Evolutionary conservation across 2,329 filamentous ascomycete genomes (phyloP).

Genomic region (Sclerotinia sclerotiorum): DNA sequence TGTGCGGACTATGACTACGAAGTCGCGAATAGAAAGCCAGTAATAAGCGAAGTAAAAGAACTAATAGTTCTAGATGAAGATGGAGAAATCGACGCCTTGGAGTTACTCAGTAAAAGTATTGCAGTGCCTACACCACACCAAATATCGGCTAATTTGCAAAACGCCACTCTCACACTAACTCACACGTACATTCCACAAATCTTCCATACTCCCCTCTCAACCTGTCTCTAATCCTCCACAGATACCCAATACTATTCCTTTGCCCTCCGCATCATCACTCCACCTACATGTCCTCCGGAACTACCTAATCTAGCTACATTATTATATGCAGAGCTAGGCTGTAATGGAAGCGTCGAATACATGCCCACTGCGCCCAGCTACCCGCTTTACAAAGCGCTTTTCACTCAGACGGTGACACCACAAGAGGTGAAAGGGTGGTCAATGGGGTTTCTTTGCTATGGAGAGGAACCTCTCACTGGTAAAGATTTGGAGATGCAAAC

Average conservation of each 20-base stretch:
- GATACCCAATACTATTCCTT: background rate
- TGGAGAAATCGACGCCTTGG: background rate
- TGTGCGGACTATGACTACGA: background rate
- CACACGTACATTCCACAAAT: background rate
- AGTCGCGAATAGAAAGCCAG: background rate
- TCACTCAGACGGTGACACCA: background rate
- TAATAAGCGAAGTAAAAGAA: background rate
- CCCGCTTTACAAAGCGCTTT: background rate
- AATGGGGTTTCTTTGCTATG: background rate
- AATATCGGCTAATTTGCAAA: background rate
- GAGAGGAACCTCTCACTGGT: background rate
- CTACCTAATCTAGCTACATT: background rate
- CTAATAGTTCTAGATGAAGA: background rate
- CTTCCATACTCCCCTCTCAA: slow-evolving; percentile 4
- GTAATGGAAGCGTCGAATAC: background rate
- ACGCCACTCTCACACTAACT: background rate
- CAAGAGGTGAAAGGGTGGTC: background rate
- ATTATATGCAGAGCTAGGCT: background rate
- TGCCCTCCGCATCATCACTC: background rate
- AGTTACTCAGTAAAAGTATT: background rate
- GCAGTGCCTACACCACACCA: background rate
- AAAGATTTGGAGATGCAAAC: background rate
- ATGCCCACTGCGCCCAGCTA: background rate
- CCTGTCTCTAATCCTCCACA: slow-evolving; percentile 1
- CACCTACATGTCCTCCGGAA: background rate